Evolutionary conservation across 129 eudicot species (phyloP), one percentile per base, ranked within the genome.

Genomic region (Centella asiatica): DNA sequence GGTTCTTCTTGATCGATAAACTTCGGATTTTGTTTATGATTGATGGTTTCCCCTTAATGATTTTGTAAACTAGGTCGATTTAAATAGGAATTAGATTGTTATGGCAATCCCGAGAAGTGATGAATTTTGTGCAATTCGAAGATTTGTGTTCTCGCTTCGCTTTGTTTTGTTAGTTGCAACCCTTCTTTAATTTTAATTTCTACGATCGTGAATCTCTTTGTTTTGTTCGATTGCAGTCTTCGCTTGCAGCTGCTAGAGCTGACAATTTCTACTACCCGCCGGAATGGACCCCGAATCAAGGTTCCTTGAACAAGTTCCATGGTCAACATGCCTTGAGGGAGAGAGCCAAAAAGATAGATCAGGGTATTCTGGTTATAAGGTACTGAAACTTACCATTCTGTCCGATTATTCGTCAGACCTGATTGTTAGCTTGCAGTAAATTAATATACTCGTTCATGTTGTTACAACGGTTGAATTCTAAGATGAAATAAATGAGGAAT

Each of bases 211-310:
- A 54, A 18, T 53, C 10, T 25, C 20, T 57, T 39, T 71, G 33
- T n/a, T 74, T 72, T 72, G 57, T 44, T 65, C 54, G 45, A 65
- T 25, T 79, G 78, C 83, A 92, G 98, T 92, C 98, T 37, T 51
- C 96, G 25, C 98, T 92, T 77, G 98, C 98, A 55, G 98, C 96
- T 64, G 98, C 98, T 40, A 78, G 98, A 72, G 98, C 98, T 24
- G 96, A 92, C 79, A 87, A 92, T 62, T 92, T 92, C 75, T 92
- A 92, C 83, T 87, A 77, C 54, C 98, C 96, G 10, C 96, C 98
- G 71, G 98, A 92, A 87, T 92, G 98, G 98, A 85, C 76, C 24
- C 98, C 98, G 47, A 82, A 83, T 64, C 78, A 92, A 96, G 98
- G 98, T 74, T 80, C 84, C 45, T 56, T 92, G 80, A 92, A 92